Evolutionary conservation across 495 filamentous ascomycete species (phyloP), one percentile per base, ranked within the genome.

Genomic region (Aspergillus heteromorphus): DNA sequence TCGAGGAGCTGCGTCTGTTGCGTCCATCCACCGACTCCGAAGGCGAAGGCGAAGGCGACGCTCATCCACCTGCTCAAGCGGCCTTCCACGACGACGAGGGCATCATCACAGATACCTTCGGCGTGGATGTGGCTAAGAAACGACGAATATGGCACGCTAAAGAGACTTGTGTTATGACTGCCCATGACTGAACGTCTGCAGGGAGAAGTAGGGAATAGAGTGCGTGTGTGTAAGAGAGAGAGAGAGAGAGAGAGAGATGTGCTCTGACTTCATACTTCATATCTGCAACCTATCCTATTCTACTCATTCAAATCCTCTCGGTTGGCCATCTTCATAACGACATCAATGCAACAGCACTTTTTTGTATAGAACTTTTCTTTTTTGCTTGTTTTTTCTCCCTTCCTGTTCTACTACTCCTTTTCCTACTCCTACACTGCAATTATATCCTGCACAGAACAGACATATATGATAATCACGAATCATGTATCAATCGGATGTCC

Each of bases 111-210:
- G 74, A 84, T 71, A 70, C 76, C 59, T 74, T 80, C 65, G 56
- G 76, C 72, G 66, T 74, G 68, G 76, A 83, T 47, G 83, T 83
- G 2, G 76, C 78, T 17, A 80, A 75, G 66, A 80, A 84, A 71
- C 76, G 88, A 55, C 79, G 84, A 58, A 80, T 88, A 45, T 92
- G 88, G 88, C 79, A 86, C 73, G 81, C 81, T 5, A 78, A 83
- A 62, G 78, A 86, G 62, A 71, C 77, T 21, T 89, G 84, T 67
- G 60, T 82, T 40, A 68, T 92, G 57, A 65, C 79, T 57, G 87
- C 87, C 23, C 59, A 63, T 45, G 65, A 66, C 49, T 74, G 45
- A 65, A 36, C 30, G 17, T 13, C 48, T 17, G 20, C 43, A 47
- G 17, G 13, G 13, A 13, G 21, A n/a, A 45, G n/a, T 45, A 45